Base-by-base conservation (phyloP, 1,139 yeast species). In the Debaryomyces sp. region DNA sequence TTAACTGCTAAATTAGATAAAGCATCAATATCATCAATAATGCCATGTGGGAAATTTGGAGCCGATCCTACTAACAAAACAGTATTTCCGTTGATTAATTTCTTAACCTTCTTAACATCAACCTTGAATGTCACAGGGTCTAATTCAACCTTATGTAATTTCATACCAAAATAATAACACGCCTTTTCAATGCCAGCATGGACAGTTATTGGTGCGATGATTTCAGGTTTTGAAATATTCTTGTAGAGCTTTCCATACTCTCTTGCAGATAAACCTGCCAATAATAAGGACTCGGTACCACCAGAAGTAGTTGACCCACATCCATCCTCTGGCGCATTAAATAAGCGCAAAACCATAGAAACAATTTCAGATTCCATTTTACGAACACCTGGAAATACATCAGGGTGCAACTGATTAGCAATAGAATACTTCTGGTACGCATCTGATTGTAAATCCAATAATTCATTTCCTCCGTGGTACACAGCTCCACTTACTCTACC, bases 111-210 rank as follows among this genome's bases (percentile, higher is more conserved):
- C 1, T 66, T 64, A 18, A 87, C 62, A 59, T 91, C 85, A 9
- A 89, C 97, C 63, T 87, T 72, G 63, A 67, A 87, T 4, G 92
- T 84, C 6, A 62, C 67, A 0, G 89, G 85, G 59, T 87, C 92
- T 42, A 92, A 59, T 18, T 87, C 92, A 6, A 87, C 96, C 59
- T 89, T 89, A 56, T 87, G 88, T 27, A 92, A 72, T 54, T 81
- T 89, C 78, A 94, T 92, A 2, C 89, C 89, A 66, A 94, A 94
- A 68, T 94, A 94, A 62, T 82, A 85, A 39, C 96, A 87, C 1
- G 98, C 99, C 68, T 94, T 94, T 63, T 90, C 95, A 53, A 94
- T 87, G 2, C 96, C 99, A 4, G 99, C 99, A 68, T 94, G 99
- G 4, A 92, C 84, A 0, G 97, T 89, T 8, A 75, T 75, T 0